A percentile compares a stretch with the other conserved stretches of the same genome.
phyloP scores from a whole-genome alignment of 352 stramenopile species.

The Phytopythium aichiense region DNA sequence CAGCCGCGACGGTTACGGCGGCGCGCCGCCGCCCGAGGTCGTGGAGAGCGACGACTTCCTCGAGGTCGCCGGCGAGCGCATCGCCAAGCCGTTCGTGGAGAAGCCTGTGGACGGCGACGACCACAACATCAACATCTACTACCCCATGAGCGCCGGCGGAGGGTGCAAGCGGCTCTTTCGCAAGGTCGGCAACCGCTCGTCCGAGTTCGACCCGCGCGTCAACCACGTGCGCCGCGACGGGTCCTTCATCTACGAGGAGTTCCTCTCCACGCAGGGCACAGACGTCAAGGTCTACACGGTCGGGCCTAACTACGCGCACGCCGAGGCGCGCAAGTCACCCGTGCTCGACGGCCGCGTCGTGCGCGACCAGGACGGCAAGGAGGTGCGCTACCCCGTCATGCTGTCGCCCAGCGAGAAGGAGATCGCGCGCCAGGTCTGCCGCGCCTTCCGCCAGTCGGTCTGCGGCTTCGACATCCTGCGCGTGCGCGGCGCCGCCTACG shows the following conservation, averaged over 20 bases:
- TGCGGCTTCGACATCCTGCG: constrained; percentile 99
- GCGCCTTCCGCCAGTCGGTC: constrained; percentile 88
- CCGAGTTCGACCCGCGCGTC: constrained; percentile 94
- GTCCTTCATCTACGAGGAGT: constrained; percentile 98
- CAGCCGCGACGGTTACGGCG: constrained; percentile 90
- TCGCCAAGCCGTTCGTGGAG: constrained; percentile 99
- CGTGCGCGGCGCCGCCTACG: constrained; percentile 90
- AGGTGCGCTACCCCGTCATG: constrained; percentile 99
- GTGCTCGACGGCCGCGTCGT: constrained; percentile 98
- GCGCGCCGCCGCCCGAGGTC: constrained; percentile 23
- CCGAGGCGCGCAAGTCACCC: constrained; percentile 98
- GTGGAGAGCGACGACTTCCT: constrained; percentile 79
- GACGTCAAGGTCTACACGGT: constrained; percentile 99
- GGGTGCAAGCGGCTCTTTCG: constrained; percentile 99
- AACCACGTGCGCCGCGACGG: constrained; percentile 93
- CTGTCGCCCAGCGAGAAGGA: constrained; percentile 98
- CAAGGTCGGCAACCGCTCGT: constrained; percentile 92
- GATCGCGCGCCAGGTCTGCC: constrained; percentile 91
- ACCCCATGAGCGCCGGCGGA: constrained; percentile 97
- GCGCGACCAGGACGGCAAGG: constrained; percentile 96
- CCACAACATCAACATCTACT: constrained; percentile 99
- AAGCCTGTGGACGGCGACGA: constrained; percentile 99
- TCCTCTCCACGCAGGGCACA: constrained; percentile 98
- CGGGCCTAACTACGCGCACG: constrained; percentile 98
- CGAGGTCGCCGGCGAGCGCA: constrained; percentile 90